Evolutionary conservation across 202 grass and related monocot genomes (phyloP), one percentile per base, ranked within the genome.

Genomic region (Bolboschoenoplectus hybrid): DNA sequence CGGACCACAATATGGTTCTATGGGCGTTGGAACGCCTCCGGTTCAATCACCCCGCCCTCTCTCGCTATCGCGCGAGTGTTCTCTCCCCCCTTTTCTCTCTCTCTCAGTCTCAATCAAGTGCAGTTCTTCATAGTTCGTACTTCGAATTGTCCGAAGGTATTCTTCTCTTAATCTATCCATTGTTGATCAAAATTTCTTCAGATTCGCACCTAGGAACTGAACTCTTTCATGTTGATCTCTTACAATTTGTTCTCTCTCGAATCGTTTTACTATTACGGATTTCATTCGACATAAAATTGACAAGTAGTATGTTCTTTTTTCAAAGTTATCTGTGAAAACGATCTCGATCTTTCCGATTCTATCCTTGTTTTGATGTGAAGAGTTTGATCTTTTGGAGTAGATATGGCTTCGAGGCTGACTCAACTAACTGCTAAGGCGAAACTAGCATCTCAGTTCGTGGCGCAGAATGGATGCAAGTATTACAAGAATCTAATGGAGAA

Each of bases 401-500:
- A 83, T 79, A 98, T 98, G 95, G 95, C 95, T 40, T 87, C 91
- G 66, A 95, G 88, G 87, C 87, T 98, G 36, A 80, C 89, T 41
- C 95, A 98, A 89, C 86, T 98, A 62, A 85, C 88, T 57, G 58
- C 87, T 9, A 91, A 92, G 87, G 90, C 84, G 66, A 87, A 88
- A 32, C 93, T 89, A 82, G 88, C 82, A 16, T 91, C 90, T 52
- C 88, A 98, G 34, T 82, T 94, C 57, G 82, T 85, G 40, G 46
- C 88, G 14, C 94, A 90, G 87, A 84, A 89, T 66, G 93, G 91
- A 0, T 47, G 81, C 51, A 51, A 79, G 9, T 98, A 94, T 83
- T 98, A 95, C 81, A 95, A 94, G 84, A 90, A 95, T 74, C 45
- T 85, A 34, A 83, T 94, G 90, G 95, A 95, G 90, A 98, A 93